Percentiles rank a stretch among this genome's conserved stretches.
Evolutionary conservation across 2,329 filamentous ascomycete genomes (phyloP).

Genomic region (Knufia fluminis): DNA sequence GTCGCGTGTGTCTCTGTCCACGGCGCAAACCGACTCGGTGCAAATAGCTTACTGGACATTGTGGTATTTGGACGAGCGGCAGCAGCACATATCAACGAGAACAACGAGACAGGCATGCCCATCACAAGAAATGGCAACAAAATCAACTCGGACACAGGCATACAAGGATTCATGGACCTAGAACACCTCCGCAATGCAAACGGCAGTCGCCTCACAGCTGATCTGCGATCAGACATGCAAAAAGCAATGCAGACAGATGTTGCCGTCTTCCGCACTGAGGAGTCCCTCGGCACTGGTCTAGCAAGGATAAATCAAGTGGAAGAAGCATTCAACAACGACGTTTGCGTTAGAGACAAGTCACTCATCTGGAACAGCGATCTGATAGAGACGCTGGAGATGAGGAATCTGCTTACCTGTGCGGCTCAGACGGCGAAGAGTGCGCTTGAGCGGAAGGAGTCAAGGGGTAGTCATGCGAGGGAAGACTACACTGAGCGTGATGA

Average conservation of each 20-base stretch:
- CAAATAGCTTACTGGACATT: slow-evolving; percentile 83
- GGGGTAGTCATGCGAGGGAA: slow-evolving; percentile 78
- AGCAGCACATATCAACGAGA: slow-evolving; percentile 81
- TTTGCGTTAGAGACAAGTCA: slow-evolving; percentile 85
- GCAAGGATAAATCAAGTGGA: slow-evolving; percentile 73
- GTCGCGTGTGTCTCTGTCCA: slow-evolving; percentile 86
- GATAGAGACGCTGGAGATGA: slow-evolving; percentile 74
- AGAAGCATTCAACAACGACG: slow-evolving; percentile 55
- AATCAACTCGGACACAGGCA: slow-evolving; percentile 61
- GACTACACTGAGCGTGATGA: slow-evolving; percentile 81
- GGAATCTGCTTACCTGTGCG: slow-evolving; percentile 82
- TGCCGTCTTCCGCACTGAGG: slow-evolving; percentile 80
- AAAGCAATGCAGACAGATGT: slow-evolving; percentile 93
- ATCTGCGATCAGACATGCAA: slow-evolving; percentile 79
- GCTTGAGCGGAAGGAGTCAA: slow-evolving; percentile 76
- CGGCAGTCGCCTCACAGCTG: slow-evolving; percentile 69
- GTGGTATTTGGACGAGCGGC: slow-evolving; percentile 87
- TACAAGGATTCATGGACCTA: slow-evolving; percentile 67
- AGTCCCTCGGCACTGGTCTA: slow-evolving; percentile 77
- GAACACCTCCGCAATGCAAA: slow-evolving; percentile 70
- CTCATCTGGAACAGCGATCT: slow-evolving; percentile 98
- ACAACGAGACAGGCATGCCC: slow-evolving; percentile 67
- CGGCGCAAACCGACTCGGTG: slow-evolving; percentile 82
- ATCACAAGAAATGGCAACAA: slow-evolving; percentile 49
- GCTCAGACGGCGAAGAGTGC: slow-evolving; percentile 70